Evolutionary conservation across 495 filamentous ascomycete species (phyloP).

Genomic region (Echria macrotheca): DNA sequence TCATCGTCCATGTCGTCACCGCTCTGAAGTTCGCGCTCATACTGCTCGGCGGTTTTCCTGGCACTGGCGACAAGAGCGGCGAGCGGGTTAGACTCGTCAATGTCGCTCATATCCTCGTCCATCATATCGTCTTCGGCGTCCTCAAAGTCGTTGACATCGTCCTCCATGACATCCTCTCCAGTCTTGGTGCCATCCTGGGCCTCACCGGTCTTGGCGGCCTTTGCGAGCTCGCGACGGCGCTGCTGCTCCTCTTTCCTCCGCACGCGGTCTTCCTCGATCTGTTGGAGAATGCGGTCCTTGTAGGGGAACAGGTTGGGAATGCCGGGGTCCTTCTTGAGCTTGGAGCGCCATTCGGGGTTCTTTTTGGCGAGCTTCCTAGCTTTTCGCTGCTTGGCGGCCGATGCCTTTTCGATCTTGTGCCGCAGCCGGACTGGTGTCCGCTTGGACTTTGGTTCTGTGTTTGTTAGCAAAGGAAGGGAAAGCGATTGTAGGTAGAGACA

Average conservation of each 20-base stretch:
- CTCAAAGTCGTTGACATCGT: slow-evolving; percentile 34
- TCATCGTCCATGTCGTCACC: slow-evolving; percentile 56
- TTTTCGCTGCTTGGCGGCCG: slow-evolving; percentile 86
- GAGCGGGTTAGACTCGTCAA: slow-evolving; percentile 70
- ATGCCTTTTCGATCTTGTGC: slow-evolving; percentile 94
- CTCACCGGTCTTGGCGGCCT: slow-evolving; percentile 47
- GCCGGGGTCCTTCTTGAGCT: slow-evolving; percentile 92
- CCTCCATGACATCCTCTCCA: slow-evolving; percentile 24
- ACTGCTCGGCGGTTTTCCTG: slow-evolving; percentile 75
- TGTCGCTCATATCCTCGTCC: slow-evolving; percentile 45
- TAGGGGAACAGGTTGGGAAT: slow-evolving; percentile 97
- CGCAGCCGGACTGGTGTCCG: slow-evolving; percentile 79
- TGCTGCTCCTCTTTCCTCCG: slow-evolving; percentile 73
- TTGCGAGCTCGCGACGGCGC: slow-evolving; percentile 65
- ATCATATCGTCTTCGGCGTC: slow-evolving; percentile 25
- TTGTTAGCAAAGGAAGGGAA: too few relatives aligned
- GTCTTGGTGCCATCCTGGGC: slow-evolving; percentile 21
- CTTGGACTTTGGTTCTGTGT: slow-evolving; percentile 89
- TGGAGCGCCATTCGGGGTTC: slow-evolving; percentile 92
- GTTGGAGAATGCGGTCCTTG: slow-evolving; percentile 88
- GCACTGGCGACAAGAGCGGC: slow-evolving; percentile 91
- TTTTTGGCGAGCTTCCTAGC: slow-evolving; percentile 81
- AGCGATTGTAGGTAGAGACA: slow-evolving; percentile 11
- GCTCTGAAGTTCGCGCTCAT: slow-evolving; percentile 57
- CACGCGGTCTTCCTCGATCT: slow-evolving; percentile 84